Evolutionary conservation across 495 filamentous ascomycete genomes (phyloP), one percentile per base, ranked within the genome.

Genomic region (Penicillium tannophilum): DNA sequence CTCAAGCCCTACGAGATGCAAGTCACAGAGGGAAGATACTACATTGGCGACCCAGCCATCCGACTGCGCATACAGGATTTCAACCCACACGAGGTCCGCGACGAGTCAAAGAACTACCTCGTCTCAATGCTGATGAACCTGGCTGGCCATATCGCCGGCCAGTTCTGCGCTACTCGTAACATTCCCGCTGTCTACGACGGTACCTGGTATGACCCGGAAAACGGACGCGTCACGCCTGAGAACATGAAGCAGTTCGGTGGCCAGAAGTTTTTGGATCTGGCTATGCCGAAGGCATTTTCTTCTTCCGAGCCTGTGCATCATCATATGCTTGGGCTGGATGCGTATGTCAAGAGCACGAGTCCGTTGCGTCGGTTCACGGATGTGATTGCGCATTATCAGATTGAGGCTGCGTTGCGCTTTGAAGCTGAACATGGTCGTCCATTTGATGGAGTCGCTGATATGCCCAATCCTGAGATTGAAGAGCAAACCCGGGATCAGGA

Each of bases 351-450:
- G 65, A 84, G 85, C 41, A 98, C 94, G 2, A 92, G 88, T 61
- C 94, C 94, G 3, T 79, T 98, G 8, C 90, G 94, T 17, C 83
- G 94, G 30, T 97, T 87, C 72, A 73, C 75, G 16, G 94, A 98
- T 70, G 72, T 98, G 60, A 75, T 97, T n/a, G 79, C 84, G 1
- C 92, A 97, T 70, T 97, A 91, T 82, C 93, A 98, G 64, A 92
- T 98, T 61, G 88, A 95, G 71, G 86, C 91, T 0, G 88, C 88
- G 0, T 68, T 98, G 41, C 80, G 86, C 8, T 83, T 89, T 67
- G 92, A 94, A 74, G 73, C 79, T 19, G 72, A 76, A 33, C 76
- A 77, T 7, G 84, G 84, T 12, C 63, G 73, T 5, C 78, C 72
- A 23, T 79, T 90, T 36, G 66, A 83, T 39, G 81, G 76, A 24